Base-by-base conservation (phyloP, 305 asterid genomes). In the Coffea humblotiana region DNA sequence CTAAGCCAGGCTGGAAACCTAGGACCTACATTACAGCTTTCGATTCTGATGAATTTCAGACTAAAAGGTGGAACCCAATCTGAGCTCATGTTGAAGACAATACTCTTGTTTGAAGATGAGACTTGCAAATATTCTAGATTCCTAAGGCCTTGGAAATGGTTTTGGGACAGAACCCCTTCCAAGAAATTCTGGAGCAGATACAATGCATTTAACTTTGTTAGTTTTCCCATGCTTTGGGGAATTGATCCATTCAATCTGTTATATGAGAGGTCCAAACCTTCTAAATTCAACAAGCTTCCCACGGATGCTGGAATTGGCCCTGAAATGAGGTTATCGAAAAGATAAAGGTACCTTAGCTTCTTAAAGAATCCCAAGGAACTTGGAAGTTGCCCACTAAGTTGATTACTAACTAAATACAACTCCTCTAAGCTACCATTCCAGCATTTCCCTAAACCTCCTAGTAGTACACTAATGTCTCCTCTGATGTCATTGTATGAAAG, bases 31-130 rank as follows among this genome's bases (percentile, higher is more conserved):
- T 6, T 48, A 47, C 81, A 79, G 1, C 64, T 52, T 35, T 29
- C 23, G 32, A 80, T 32, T 16, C 0, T 15, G 58, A 83, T 64
- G 72, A 1, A 54, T 23, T 58, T 76, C 23, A 78, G 81, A 23
- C 66, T 71, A 45, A 81, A 81, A 52, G 81, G 87, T 70, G 87
- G 81, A 49, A 68, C 67, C 87, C 85, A 84, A 1, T 78, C 52
- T 1, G 47, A 21, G 37, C 83, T 81, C 6, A 84, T 18, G 37
- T 77, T 84, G 25, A 84, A 51, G 18, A 29, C 32, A 43, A 45
- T 1, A 70, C 4, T 21, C 32, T 47, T 69, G 23, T 67, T 32
- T 47, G 66, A 63, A 73, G 82, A 73, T 66, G 71, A 66, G 10
- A 78, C 12, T 12, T 71, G 52, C 8, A 84, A 64, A 16, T 61